These are phyloP conservation scores for Trypanosoma platydactyli DNA, from an alignment of 208 protist species.

Conservation along the genomic window DNA sequence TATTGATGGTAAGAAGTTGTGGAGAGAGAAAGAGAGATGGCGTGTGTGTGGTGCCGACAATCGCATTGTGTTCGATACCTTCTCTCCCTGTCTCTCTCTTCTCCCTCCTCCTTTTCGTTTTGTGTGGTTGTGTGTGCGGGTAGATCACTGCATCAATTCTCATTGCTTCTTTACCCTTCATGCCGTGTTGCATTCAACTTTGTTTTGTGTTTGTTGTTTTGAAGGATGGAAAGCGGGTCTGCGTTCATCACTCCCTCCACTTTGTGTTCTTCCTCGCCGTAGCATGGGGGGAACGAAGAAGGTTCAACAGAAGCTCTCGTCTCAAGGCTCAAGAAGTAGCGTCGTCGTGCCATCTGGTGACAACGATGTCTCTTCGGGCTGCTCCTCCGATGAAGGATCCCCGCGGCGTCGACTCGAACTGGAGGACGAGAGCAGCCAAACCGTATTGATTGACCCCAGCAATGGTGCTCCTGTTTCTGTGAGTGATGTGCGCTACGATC, in stretches of 20 bases:
- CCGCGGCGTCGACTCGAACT: constrained; percentile 21
- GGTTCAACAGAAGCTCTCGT: neutral
- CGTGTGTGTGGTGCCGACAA: too few species aligned
- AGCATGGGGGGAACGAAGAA: constrained; percentile 8
- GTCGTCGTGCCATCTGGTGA: neutral
- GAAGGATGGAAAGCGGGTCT: neutral
- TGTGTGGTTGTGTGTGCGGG: neutral
- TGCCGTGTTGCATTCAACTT: too few species aligned
- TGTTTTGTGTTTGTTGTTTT: too few species aligned
- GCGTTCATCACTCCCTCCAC: neutral
- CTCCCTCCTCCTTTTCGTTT: neutral
- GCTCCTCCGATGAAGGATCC: constrained; percentile 18
- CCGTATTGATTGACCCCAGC: constrained; percentile 1
- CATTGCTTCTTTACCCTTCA: too few species aligned
- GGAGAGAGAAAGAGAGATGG: too few species aligned
- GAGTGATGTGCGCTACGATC: constrained; percentile 19
- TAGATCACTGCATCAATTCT: too few species aligned
- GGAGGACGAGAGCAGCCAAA: constrained; percentile 31
- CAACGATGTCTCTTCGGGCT: constrained; percentile 9
- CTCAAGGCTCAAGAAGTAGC: neutral
- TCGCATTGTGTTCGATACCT: too few species aligned
- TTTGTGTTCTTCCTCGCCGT: neutral
- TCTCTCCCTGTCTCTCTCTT: too few species aligned
- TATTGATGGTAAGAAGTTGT: too few species aligned
- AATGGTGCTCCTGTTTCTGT: neutral